Percentiles rank a stretch among this genome's conserved stretches.
phyloP scores from a whole-genome alignment of 345 rosid genomes.

The Clausena lansium region DNA sequence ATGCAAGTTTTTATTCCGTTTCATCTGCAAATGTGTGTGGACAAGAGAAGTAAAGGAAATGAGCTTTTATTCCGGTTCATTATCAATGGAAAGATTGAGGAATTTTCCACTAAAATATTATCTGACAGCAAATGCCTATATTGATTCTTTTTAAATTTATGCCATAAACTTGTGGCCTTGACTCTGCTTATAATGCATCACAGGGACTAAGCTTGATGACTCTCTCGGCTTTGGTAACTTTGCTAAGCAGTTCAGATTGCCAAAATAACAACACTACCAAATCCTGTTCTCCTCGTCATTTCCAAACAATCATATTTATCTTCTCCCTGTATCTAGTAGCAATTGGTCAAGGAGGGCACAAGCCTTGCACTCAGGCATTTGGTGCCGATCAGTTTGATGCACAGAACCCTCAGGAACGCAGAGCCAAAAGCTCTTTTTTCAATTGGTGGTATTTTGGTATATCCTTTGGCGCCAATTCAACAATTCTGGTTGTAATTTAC shows the following conservation, averaged over 20 bases:
- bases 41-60: no score
- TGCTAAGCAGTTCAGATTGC: constrained; percentile 38
- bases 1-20: no score
- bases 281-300: constrained; percentile 13
- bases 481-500: constrained; percentile 41
- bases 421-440: constrained; percentile 49
- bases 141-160: background rate
- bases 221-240: constrained; percentile 57
- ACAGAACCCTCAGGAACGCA: constrained; percentile 33
- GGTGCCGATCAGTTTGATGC: constrained; percentile 64
- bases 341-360: constrained; percentile 50
- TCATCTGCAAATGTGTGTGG: no score
- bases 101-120: no score
- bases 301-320: constrained; percentile 30
- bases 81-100: no score
- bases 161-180: background rate
- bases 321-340: constrained; percentile 44
- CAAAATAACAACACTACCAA: constrained; percentile 8
- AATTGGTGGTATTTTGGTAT: constrained; percentile 58
- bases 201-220: constrained; percentile 66
- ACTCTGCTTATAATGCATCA: background rate
- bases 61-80: no score
- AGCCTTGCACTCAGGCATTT: constrained; percentile 57
- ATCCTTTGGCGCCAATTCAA: constrained; percentile 29
- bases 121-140: background rate